Conservation (phyloP, 2,329 filamentous ascomycete species). For the Chaetothyriales sp. region DNA sequence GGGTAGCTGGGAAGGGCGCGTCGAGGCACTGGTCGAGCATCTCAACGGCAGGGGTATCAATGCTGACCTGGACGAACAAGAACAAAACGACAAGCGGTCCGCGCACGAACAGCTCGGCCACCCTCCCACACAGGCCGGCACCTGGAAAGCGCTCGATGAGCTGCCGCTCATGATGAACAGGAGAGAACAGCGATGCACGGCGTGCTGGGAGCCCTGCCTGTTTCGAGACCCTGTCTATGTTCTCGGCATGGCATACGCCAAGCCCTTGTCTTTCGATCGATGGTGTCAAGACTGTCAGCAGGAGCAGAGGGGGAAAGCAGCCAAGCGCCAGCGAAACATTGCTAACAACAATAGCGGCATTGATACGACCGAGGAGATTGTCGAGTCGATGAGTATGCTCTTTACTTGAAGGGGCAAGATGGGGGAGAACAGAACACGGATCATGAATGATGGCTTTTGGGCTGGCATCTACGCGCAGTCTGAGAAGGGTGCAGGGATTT, state of each 20-base stretch:
- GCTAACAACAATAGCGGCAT: no score
- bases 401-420: background rate
- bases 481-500: no score
- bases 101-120: background rate
- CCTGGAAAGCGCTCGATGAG: constrained; percentile 9
- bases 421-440: background rate
- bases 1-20: constrained; percentile 6
- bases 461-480: no score
- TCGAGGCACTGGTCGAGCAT: constrained; percentile 7
- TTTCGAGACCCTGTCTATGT: constrained; percentile 5
- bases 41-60: background rate
- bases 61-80: background rate
- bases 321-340: background rate
- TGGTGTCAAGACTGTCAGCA: constrained; percentile 9
- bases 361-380: background rate
- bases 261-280: constrained; percentile 7
- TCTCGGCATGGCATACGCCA: constrained; percentile 7
- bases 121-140: background rate
- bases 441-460: background rate
- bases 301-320: background rate
- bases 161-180: constrained; percentile 6
- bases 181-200: constrained; percentile 7
- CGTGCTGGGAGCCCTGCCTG: constrained; percentile 10
- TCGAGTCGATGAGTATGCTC: background rate
- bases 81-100: background rate